phyloP scores from a whole-genome alignment of 352 stramenopile species.

The Globisporangium mamillatum region DNA sequence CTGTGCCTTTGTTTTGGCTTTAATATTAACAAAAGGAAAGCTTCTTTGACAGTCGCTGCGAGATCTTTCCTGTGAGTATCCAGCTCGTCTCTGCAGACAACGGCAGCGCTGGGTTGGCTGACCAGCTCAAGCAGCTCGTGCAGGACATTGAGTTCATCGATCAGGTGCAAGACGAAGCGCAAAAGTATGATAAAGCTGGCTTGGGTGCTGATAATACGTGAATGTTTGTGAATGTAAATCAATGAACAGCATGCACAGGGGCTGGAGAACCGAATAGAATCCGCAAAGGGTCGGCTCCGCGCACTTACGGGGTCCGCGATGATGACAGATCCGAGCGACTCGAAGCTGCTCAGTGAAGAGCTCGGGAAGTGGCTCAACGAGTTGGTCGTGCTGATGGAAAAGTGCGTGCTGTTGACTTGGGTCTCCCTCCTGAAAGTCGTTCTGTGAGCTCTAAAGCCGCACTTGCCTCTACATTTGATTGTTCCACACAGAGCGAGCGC shows the following conservation, averaged over 20 bases:
- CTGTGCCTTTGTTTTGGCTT: neutral
- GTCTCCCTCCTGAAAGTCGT: neutral
- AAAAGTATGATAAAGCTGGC: neutral
- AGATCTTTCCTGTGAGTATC: conserved; percentile 25
- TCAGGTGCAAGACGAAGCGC: conserved; percentile 2
- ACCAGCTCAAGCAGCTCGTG: neutral
- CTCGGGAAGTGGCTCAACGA: conserved; percentile 27
- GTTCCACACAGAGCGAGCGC: conserved; percentile 20
- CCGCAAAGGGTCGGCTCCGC: conserved; percentile 11
- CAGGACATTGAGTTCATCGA: conserved; percentile 16
- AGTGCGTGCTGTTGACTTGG: conserved; percentile 8
- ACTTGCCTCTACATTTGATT: neutral
- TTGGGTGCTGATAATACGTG: neutral
- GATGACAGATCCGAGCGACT: conserved; percentile 8
- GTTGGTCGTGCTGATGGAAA: conserved; percentile 29
- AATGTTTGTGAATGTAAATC: neutral
- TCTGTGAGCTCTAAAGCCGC: neutral
- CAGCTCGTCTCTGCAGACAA: conserved; percentile 15
- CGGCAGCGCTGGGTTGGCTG: neutral
- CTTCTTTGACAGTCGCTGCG: conserved; percentile 24
- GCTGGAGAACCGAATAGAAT: conserved; percentile 18
- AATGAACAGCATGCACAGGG: conserved; percentile 18
- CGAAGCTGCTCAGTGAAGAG: conserved; percentile 27
- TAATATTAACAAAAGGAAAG: conserved; percentile 9
- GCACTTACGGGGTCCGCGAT: neutral